Conservation (phyloP, 176 grass and related monocot genomes). For the Otatea glauca region DNA sequence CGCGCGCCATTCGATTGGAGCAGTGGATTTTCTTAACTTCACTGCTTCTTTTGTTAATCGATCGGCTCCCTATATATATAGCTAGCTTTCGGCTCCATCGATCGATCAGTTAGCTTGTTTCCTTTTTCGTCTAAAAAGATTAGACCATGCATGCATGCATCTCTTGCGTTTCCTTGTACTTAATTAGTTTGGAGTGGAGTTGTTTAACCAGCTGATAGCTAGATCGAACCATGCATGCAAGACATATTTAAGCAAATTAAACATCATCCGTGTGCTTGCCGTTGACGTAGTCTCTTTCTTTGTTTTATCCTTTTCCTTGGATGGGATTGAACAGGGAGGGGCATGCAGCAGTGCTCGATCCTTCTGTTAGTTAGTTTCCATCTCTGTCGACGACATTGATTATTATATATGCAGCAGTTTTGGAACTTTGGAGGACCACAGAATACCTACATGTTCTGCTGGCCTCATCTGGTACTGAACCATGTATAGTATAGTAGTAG, state of each 20-base stretch:
- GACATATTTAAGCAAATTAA: neutral
- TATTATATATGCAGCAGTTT: neutral
- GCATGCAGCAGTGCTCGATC: neutral
- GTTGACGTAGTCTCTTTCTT: neutral
- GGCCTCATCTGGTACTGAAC: too few species aligned
- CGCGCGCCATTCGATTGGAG: neutral
- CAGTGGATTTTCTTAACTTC: neutral
- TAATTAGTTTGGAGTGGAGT: neutral
- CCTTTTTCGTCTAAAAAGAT: neutral
- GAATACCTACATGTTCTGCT: neutral
- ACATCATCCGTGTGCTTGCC: neutral
- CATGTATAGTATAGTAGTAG: too few species aligned
- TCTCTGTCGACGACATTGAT: neutral
- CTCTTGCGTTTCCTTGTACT: neutral
- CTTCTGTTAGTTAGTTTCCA: neutral
- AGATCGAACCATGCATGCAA: neutral
- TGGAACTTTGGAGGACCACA: neutral
- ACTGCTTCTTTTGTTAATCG: neutral
- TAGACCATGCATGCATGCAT: neutral
- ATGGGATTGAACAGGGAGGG: neutral
- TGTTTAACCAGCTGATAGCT: neutral
- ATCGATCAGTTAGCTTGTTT: neutral
- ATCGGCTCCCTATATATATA: too few species aligned
- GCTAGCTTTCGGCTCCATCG: neutral
- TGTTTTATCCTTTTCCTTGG: neutral